Percentiles rank a stretch among this genome's conserved stretches.
phyloP scores from a whole-genome alignment of 2,329 filamentous ascomycete genomes.

The Ophiostoma australiae region DNA sequence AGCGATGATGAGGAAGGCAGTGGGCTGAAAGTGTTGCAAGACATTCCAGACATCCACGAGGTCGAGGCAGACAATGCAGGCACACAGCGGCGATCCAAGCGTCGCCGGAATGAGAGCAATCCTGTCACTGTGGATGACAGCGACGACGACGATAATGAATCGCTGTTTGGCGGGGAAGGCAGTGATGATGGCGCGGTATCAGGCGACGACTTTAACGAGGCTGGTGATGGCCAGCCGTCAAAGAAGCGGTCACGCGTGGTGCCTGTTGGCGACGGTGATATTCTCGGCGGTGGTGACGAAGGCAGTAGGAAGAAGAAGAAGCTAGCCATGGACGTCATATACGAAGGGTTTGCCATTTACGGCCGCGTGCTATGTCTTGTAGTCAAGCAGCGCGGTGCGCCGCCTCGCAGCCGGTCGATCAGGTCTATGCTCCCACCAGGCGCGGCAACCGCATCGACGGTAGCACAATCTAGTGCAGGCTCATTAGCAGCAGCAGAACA shows the following conservation, averaged over 20 bases:
- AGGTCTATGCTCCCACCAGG: conserved; percentile 28
- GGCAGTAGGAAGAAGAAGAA: conserved; percentile 79
- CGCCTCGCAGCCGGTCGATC: conserved; percentile 29
- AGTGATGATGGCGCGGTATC: not conserved
- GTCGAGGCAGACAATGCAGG: not conserved
- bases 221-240: conserved; percentile 38
- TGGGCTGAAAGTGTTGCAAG: conserved; percentile 5
- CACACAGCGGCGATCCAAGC: conserved; percentile 32
- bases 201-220: conserved; percentile 34
- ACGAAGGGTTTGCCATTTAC: conserved; percentile 95
- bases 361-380: conserved; percentile 88
- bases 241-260: conserved; percentile 36
- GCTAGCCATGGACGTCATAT: conserved; percentile 74
- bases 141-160: conserved; percentile 27
- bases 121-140: conserved; percentile 35
- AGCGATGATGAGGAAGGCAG: conserved; percentile 26
- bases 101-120: conserved; percentile 32
- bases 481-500: conserved; percentile 29
- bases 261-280: conserved; percentile 27
- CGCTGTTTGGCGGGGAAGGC: conserved; percentile 26
- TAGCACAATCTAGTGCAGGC: conserved; percentile 20
- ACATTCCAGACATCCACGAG: conserved; percentile 24
- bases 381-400: conserved; percentile 62
- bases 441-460: conserved; percentile 20
- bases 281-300: conserved; percentile 35